Evolutionary conservation across 345 rosid species (phyloP).

Genomic region (Arabis hirsuta): DNA sequence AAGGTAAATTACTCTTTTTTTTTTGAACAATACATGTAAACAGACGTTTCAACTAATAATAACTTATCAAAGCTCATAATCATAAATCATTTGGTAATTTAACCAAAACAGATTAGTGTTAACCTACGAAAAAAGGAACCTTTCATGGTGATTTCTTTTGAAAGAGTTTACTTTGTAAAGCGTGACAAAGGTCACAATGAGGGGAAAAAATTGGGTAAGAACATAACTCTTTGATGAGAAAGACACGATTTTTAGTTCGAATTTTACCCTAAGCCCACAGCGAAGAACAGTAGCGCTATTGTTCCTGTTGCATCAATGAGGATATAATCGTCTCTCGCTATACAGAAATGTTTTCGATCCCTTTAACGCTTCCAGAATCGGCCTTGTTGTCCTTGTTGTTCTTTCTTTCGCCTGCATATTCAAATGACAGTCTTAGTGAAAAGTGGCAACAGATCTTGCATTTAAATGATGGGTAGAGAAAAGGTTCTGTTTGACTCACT

Average conservation of each 20-base stretch:
- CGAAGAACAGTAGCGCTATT: slow-evolving; percentile 23
- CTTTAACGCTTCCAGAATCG: slow-evolving; percentile 61
- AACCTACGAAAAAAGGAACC: slow-evolving; percentile 3
- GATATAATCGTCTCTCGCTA: slow-evolving; percentile 38
- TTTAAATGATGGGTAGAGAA: not conserved
- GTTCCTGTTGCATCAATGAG: slow-evolving; percentile 35
- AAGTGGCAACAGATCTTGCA: slow-evolving; percentile 17
- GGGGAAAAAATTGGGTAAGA: slow-evolving; percentile 15
- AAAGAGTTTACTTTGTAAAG: not conserved
- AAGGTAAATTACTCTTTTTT: not conserved
- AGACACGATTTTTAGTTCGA: slow-evolving; percentile 12
- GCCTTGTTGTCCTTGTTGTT: slow-evolving; percentile 71
- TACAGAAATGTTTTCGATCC: slow-evolving; percentile 21
- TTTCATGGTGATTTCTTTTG: not conserved
- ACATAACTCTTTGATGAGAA: slow-evolving; percentile 25
- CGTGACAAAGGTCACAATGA: slow-evolving; percentile 15
- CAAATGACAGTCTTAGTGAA: not conserved
- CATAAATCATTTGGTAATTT: slow-evolving; percentile 2
- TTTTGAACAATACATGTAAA: not conserved
- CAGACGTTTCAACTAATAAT: slow-evolving; percentile 28
- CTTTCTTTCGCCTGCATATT: slow-evolving; percentile 75
- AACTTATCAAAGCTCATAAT: not conserved
- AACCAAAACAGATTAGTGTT: slow-evolving; percentile 6
- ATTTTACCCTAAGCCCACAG: slow-evolving; percentile 34
- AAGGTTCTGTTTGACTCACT: slow-evolving; percentile 46